Conservation (phyloP, 306 rosid species). For the Senna siamea region DNA sequence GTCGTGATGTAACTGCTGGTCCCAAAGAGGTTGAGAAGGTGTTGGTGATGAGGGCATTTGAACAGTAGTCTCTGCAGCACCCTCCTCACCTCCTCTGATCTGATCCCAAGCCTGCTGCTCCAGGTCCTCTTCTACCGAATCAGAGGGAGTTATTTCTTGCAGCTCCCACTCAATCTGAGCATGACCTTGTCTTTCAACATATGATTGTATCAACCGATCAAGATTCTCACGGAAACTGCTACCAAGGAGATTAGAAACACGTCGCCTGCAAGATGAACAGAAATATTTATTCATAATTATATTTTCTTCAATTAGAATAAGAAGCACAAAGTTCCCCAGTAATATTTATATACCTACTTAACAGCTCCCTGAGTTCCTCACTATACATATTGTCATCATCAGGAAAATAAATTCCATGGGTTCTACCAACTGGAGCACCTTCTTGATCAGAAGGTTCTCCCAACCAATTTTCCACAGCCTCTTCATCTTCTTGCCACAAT, state of each 20-base stretch:
- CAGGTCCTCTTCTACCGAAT: slow-evolving; percentile 62
- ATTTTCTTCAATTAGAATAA: neutral
- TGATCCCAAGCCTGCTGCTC: slow-evolving; percentile 63
- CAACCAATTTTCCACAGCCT: slow-evolving; percentile 81
- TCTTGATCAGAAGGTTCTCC: slow-evolving; percentile 68
- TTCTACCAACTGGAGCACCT: slow-evolving; percentile 52
- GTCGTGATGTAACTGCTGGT: slow-evolving; percentile 59
- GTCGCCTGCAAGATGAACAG: slow-evolving; percentile 72
- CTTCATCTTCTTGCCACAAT: slow-evolving; percentile 71
- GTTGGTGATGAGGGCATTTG: slow-evolving; percentile 59
- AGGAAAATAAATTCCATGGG: slow-evolving; percentile 65
- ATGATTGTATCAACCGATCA: slow-evolving; percentile 82
- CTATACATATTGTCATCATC: slow-evolving; percentile 77
- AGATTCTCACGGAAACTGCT: slow-evolving; percentile 93
- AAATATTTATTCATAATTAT: slow-evolving; percentile 15
- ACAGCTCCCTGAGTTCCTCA: slow-evolving; percentile 85
- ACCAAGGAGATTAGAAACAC: slow-evolving; percentile 87
- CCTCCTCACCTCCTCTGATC: slow-evolving; percentile 50
- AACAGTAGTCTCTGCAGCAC: slow-evolving; percentile 47
- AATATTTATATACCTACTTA: slow-evolving; percentile 62
- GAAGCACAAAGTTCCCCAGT: slow-evolving; percentile 22
- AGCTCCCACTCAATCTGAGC: slow-evolving; percentile 71
- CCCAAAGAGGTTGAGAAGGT: slow-evolving; percentile 68
- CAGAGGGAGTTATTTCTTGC: slow-evolving; percentile 56
- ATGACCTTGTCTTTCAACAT: slow-evolving; percentile 77